These are phyloP conservation scores for Xylariomycetidae sp. DNA, from an alignment of 2,329 filamentous ascomycete genomes.

Conservation along the genomic window DNA sequence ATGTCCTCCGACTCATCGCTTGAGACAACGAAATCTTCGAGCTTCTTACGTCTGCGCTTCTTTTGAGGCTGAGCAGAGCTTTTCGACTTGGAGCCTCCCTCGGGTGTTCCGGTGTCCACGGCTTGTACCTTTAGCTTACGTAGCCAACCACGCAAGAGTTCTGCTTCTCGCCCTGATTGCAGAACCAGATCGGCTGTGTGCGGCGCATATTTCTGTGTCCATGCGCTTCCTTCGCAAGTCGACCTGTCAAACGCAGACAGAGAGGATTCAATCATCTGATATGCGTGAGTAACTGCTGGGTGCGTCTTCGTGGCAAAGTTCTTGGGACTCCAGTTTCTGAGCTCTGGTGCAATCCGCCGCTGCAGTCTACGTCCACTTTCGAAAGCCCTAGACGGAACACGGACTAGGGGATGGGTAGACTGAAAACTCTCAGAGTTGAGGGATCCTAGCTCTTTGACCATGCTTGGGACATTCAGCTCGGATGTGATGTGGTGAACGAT, in stretches of 20 bases:
- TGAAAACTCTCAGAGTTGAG: constrained; percentile 34
- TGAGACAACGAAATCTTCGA: constrained; percentile 75
- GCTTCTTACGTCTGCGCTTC: constrained; percentile 64
- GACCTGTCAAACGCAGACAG: constrained; percentile 78
- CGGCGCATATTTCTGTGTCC: constrained; percentile 84
- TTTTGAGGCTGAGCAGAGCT: constrained; percentile 38
- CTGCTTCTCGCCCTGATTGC: constrained; percentile 64
- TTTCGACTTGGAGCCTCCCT: constrained; percentile 28
- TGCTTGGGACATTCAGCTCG: constrained; percentile 34
- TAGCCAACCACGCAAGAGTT: constrained; percentile 75
- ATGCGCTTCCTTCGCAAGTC: constrained; percentile 65
- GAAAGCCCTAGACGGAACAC: constrained; percentile 50
- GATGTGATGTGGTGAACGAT: constrained; percentile 30
- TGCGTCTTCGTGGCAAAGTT: constrained; percentile 34
- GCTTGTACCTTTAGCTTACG: constrained; percentile 67
- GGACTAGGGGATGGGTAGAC: constrained; percentile 41
- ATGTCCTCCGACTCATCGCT: constrained; percentile 66
- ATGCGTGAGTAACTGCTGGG: constrained; percentile 54
- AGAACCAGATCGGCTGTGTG: constrained; percentile 63
- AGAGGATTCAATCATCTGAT: constrained; percentile 49
- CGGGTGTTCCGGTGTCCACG: constrained; percentile 56
- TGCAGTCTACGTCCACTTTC: constrained; percentile 53
- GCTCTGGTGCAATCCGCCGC: constrained; percentile 38
- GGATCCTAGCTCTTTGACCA: constrained; percentile 27
- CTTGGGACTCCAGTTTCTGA: constrained; percentile 29